Conservation (phyloP, 2,329 filamentous ascomycete species). For the Venturia nashicola region DNA sequence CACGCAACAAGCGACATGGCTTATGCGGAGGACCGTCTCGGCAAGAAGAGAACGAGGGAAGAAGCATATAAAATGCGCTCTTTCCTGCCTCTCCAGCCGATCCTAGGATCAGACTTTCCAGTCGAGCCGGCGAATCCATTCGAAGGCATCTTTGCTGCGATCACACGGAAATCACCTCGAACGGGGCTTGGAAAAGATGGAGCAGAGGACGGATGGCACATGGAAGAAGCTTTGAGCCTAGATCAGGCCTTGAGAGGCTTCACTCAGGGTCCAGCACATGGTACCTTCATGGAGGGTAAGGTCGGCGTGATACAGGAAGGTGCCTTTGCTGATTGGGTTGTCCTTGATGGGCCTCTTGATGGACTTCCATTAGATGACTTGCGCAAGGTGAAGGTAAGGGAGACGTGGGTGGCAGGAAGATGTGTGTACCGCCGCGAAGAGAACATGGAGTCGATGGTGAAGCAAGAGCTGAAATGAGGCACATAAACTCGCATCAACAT, state of each 20-base stretch:
- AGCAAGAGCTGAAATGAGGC: background rate
- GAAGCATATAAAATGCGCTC: slow-evolving; percentile 57
- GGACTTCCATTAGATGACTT: slow-evolving; percentile 39
- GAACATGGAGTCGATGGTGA: background rate
- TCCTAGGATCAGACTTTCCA: slow-evolving; percentile 60
- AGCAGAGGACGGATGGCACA: slow-evolving; percentile 44
- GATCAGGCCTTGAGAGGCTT: slow-evolving; percentile 52
- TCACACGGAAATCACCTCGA: slow-evolving; percentile 48
- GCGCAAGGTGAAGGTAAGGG: slow-evolving; percentile 42
- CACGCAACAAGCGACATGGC: slow-evolving; percentile 62
- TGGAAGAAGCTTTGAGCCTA: slow-evolving; percentile 45
- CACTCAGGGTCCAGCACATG: slow-evolving; percentile 46
- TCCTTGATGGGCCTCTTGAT: slow-evolving; percentile 48
- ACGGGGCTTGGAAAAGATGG: slow-evolving; percentile 30
- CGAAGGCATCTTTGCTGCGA: slow-evolving; percentile 56
- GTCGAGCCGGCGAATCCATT: slow-evolving; percentile 58
- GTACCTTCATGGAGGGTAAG: slow-evolving; percentile 45
- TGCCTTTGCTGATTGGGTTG: slow-evolving; percentile 57
- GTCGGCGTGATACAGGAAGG: slow-evolving; percentile 49
- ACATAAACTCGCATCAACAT: too few relatives aligned
- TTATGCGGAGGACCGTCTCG: slow-evolving; percentile 51
- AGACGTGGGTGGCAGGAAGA: slow-evolving; percentile 56
- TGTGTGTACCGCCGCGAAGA: slow-evolving; percentile 19
- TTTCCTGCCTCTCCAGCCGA: slow-evolving; percentile 39
- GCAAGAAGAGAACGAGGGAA: slow-evolving; percentile 36